phyloP scores from a whole-genome alignment of 2,329 filamentous ascomycete genomes.

The Hymenoscyphus infarciens region DNA sequence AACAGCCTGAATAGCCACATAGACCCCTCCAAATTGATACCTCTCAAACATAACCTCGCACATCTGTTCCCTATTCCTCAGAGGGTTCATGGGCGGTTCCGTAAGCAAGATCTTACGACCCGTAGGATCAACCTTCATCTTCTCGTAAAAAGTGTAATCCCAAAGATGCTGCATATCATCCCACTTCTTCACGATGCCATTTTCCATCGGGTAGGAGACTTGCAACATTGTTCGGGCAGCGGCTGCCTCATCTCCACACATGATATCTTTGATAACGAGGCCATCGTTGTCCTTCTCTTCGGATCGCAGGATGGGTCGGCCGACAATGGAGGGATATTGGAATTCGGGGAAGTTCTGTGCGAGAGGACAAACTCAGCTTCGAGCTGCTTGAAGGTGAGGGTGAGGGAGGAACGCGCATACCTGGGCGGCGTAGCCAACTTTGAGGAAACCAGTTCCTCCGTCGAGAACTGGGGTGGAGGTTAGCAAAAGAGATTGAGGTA shows the following conservation, averaged over 20 bases:
- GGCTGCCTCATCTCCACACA: constrained; percentile 98
- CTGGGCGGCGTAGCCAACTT: constrained; percentile 96
- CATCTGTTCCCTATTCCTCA: constrained; percentile 97
- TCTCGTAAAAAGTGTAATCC: constrained; percentile 98
- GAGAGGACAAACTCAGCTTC: constrained; percentile 13
- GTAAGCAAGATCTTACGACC: constrained; percentile 97
- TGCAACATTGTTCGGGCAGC: constrained; percentile 96
- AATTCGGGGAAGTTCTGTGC: constrained; percentile 94
- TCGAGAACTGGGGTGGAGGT: constrained; percentile 72
- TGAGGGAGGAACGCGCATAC: constrained; percentile 41
- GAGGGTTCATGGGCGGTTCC: constrained; percentile 95
- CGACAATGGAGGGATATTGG: constrained; percentile 97
- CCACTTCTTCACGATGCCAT: constrained; percentile 99
- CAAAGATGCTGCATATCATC: constrained; percentile 99
- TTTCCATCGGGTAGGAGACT: constrained; percentile 99
- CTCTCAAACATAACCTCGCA: constrained; percentile 98
- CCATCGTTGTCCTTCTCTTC: constrained; percentile 71
- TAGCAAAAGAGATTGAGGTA: constrained; percentile 4
- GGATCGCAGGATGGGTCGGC: constrained; percentile 92
- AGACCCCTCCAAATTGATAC: constrained; percentile 93
- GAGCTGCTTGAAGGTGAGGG: neutral
- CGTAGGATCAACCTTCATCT: constrained; percentile 86
- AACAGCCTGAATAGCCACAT: constrained; percentile 96
- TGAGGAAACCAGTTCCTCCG: constrained; percentile 98
- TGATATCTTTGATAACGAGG: constrained; percentile 91